A percentile compares a stretch with the other conserved stretches of the same genome.
Evolutionary conservation across 2,329 filamentous ascomycete species (phyloP).

Genomic region (Trichoderma hamatum): DNA sequence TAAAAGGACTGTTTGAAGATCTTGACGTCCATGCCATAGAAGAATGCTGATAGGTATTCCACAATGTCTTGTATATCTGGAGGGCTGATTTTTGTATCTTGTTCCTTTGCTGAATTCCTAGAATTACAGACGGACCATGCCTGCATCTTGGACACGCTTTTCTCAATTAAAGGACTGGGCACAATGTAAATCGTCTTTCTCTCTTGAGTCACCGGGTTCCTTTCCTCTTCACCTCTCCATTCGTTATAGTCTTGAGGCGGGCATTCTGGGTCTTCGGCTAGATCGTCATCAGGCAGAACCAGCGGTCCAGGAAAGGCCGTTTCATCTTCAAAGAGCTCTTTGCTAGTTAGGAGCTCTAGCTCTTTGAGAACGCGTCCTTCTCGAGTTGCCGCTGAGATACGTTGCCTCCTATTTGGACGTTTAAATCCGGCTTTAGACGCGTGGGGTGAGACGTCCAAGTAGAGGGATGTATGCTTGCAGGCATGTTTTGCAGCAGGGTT

Average conservation of each 20-base stretch:
- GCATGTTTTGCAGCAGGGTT: neutral
- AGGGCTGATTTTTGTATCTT: conserved; percentile 29
- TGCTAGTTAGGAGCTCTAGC: conserved; percentile 13
- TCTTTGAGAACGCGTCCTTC: conserved; percentile 33
- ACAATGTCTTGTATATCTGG: conserved; percentile 39
- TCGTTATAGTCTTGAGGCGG: conserved; percentile 55
- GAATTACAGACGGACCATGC: conserved; percentile 42
- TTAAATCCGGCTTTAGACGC: conserved; percentile 35
- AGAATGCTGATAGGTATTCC: conserved; percentile 50
- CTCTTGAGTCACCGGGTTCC: conserved; percentile 52
- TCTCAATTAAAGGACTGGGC: conserved; percentile 46
- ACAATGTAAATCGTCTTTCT: conserved; percentile 59
- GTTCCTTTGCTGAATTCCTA: conserved; percentile 29
- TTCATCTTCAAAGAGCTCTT: conserved; percentile 30
- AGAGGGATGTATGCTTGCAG: conserved; percentile 19
- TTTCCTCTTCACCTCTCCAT: conserved; percentile 50
- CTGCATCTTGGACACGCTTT: conserved; percentile 43
- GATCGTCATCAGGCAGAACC: conserved; percentile 61
- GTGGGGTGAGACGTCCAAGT: conserved; percentile 21
- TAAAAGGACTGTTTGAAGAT: conserved; percentile 43
- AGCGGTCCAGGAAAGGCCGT: conserved; percentile 60
- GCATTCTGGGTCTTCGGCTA: conserved; percentile 56
- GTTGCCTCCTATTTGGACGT: conserved; percentile 35
- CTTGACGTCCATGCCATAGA: conserved; percentile 57
- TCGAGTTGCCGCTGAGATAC: conserved; percentile 36